Base-by-base conservation (phyloP, 768 basidiomycete genomes). In the Naematelia aurantialba region DNA sequence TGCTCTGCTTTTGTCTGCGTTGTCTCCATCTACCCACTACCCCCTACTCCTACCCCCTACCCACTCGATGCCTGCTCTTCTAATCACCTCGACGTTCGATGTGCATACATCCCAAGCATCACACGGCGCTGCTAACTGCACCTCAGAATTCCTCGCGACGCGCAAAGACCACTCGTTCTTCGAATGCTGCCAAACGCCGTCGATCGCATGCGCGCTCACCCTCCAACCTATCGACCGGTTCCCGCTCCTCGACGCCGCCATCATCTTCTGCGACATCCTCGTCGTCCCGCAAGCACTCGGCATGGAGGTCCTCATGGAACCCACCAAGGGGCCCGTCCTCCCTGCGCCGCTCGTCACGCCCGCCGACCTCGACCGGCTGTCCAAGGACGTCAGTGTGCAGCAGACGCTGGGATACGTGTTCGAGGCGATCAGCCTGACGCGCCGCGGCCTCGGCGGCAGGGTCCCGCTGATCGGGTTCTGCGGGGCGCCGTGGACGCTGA, bases 211-310 rank as follows among this genome's bases (percentile, higher is more conserved):
- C 42, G 85, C 91, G 73, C 81, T 99, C 69, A 98, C 96, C 13
- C 78, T 97, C 19, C 96, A 98, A 76, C 96, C 96, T 52, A 90
- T 98, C 70, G 84, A 87, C 51, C 85, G 91, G 46, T 98, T 89
- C 79, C 75, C 84, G 1, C 83, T 93, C 31, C 78, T 99, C 69
- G 96, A 98, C 78, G 94, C 94, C 10, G 84, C 91, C 56, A 98
- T 98, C 80, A 97, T 98, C 78, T 99, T 99, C 81, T 89, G 86
- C 68, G 96, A 98, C 76, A 99, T 98, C 79, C 87, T 99, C 63
- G 93, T 99, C 76, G 81, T 99, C 57, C 96, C 96, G 0, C 93
- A 98, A 74, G 96, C 96, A 21, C 85, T 99, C 86, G 96, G 96
- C 17, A 88, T 99, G 86, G 66, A 60, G 27, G 79, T 81, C 22